phyloP scores from a whole-genome alignment of 2,329 filamentous ascomycete genomes.

The Trichoderma gracile region DNA sequence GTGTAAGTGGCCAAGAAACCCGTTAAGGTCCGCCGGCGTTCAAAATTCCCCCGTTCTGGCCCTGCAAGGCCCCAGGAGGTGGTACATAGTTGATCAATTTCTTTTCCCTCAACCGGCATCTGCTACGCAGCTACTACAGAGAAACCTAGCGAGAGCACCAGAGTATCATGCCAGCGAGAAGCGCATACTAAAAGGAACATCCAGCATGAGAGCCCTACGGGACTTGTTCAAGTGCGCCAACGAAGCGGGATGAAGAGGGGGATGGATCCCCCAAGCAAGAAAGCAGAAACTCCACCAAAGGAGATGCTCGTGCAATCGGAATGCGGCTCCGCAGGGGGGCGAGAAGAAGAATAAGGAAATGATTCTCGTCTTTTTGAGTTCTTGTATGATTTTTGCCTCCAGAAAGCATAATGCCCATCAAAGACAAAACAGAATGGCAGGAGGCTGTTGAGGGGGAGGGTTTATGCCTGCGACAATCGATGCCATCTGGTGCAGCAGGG shows the following conservation, averaged over 20 bases:
- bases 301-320: not conserved
- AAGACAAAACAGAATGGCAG: not conserved
- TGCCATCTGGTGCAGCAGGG: not conserved
- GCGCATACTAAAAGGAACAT: not conserved
- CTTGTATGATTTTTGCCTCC: not conserved
- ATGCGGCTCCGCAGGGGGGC: not conserved
- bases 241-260: too few relatives aligned
- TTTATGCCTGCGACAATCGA: not conserved
- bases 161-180: constrained; percentile 8
- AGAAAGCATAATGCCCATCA: not conserved
- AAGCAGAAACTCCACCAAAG: too few relatives aligned
- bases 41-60: not conserved
- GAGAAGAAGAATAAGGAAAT: not conserved
- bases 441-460: too few relatives aligned
- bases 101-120: constrained; percentile 11
- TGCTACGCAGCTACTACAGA: not conserved
- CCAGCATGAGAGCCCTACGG: constrained; percentile 4
- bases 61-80: not conserved
- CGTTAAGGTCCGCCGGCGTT: not conserved
- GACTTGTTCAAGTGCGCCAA: not conserved
- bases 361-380: not conserved
- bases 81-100: not conserved
- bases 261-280: too few relatives aligned
- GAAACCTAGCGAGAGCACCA: not conserved
- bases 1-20: not conserved